Evolutionary conservation across 495 filamentous ascomycete genomes (phyloP), one percentile per base, ranked within the genome.

Genomic region (Daldinia caldariorum): DNA sequence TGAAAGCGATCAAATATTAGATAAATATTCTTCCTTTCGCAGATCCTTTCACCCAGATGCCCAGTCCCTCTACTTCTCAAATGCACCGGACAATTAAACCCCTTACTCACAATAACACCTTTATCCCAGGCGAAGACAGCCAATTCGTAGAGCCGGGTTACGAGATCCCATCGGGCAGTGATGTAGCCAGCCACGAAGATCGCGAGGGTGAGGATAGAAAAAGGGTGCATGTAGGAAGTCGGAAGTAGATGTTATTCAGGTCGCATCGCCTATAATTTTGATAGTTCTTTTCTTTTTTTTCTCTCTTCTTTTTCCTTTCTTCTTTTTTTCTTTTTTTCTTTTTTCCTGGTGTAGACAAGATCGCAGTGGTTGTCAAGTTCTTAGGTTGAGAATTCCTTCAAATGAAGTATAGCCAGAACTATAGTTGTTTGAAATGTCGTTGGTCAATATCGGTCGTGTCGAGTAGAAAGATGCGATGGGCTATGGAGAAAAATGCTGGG

Each of bases 141-240:
- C 73, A 99, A 86, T 80, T 98, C 94, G 89, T 97, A 94, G 61
- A 97, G 86, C 70, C 93, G 90, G 61, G 93, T 97, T 70, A 97
- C 94, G 58, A 99, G 89, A 80, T 97, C 94, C 93, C 94, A 98
- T 84, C 96, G 90, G 74, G 95, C 95, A 81, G 96, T 97, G 78
- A 93, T 97, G 85, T 99, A 99, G 80, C 95, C 95, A 81, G 95
- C 94, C 85, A 98, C 89, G 83, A 99, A 99, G 85, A 99, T 97
- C 78, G 90, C 93, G 82, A 96, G 89, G 63, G 93, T 94, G 81
- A 97, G 86, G 78, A 92, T 83, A 72, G 94, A 97, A 83, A 97
- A 97, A 78, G 93, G 92, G 92, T 97, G 93, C 94, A 97, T 97
- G 84, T 73, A 77, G 68, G 72, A 65, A 26, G 58, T 20, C 31